Evolutionary conservation across 495 filamentous ascomycete species (phyloP), one percentile per base, ranked within the genome.

Genomic region (Neurospora sp.): DNA sequence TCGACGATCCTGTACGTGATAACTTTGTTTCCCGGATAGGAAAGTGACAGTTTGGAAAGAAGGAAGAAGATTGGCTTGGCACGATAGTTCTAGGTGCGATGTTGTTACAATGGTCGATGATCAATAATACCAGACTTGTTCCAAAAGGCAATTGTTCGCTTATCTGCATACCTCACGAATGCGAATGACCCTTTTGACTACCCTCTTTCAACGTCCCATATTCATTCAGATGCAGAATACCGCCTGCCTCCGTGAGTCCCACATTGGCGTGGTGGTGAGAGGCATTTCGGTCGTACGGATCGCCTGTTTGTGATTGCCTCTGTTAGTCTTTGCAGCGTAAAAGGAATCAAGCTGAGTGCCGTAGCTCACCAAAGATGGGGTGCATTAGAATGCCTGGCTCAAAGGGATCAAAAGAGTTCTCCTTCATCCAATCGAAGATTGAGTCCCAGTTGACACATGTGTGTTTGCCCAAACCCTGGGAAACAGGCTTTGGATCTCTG

Each of bases 351-450:
- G 27, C 2, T 20, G 27, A 10, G 5, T 37, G 27, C 5, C 1
- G n/a, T 42, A 38, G n/a, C 44, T 72, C 40, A 69, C 71, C 71
- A 69, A 69, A 69, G 22, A 69, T 72, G 18, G 71, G 71, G 48
- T 72, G 71, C 18, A 69, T 18, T 61, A 72, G 14, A 18, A 72
- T 42, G 12, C 53, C 71, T 22, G 38, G 48, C 35, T 37, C 31
- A 37, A 42, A 72, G 18, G 71, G 71, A 20, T 72, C 71, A 35
- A 72, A 72, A 3, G 20, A 40, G 71, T 69, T 39, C 59, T 72
- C 40, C 53, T 39, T 20, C 71, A 40, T 38, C 71, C 71, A 72
- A 22, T 68, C 71, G 9, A 69, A 66, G 5, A 72, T 69, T 18
- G 38, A 66, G 14, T 48, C 71, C 71, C 71, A 72, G 27, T 39